Base-by-base conservation (phyloP, 306 rosid species). In the Quercus robur region DNA sequence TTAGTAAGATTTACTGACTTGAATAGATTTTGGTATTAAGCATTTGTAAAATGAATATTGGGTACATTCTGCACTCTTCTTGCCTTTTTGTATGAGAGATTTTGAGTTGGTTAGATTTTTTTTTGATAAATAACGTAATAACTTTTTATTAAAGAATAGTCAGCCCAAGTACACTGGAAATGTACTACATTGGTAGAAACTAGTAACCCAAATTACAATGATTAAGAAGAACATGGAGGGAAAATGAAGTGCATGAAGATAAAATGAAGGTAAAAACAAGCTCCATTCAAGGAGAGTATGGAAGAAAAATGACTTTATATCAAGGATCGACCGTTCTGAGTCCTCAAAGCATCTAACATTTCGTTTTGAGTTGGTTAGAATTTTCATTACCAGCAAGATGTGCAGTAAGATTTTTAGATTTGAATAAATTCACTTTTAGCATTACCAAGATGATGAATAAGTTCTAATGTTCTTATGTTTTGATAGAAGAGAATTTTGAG, bases 21-120 rank as follows among this genome's bases (percentile, higher is more conserved):
- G 14, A 75, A 51, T 56, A 72, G 76, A 80, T 66, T 80, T 80
- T 74, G 68, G 20, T 66, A 18, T 9, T 51, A 59, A 11, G 31
- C 56, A 69, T 18, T 78, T 28, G 31, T 64, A 17, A 13, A 7
- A 30, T 64, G 41, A 5, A 10, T 67, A 67, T 35, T 31, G 12
- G 2, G 49, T 0, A 18, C 25, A 9, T 0, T 19, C 12, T 33
- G 11, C 38, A 67, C 21, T 67, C 5, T 10, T 11, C 25, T 10
- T 61, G 14, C 31, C 31, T 30, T 61, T 59, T 11, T 61, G 14
- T 23, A 10, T 26, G 12, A 61, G 33, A 9, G 21, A 10, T 61
- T 61, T 61, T 21, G 67, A 61, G 31, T 61, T 25, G 30, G 67
- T 25, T 61, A 30, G 17, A 30, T 64, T 58, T 57, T 58, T 3